These are phyloP conservation scores for Pestalotiopsis sp. DNA, from an alignment of 2,329 filamentous ascomycete genomes.

Conservation along the genomic window DNA sequence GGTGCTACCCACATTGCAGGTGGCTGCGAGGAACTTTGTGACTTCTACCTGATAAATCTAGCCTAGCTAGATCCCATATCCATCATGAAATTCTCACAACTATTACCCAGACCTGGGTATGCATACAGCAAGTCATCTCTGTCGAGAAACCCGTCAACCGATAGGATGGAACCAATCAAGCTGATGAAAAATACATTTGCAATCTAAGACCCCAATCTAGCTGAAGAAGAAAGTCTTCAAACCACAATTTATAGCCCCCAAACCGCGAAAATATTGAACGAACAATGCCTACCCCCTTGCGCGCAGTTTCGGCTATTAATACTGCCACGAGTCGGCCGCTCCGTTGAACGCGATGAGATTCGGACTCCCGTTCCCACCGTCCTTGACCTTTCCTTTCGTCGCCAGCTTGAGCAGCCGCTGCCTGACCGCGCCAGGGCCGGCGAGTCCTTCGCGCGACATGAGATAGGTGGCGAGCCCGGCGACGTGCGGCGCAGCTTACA, in stretches of 20 bases:
- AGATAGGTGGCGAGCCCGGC: constrained; percentile 28
- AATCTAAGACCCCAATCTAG: neutral
- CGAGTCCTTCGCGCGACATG: constrained; percentile 25
- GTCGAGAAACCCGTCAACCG: neutral
- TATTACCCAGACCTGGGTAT: neutral
- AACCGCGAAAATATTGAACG: neutral
- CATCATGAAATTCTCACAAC: neutral
- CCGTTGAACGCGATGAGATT: constrained; percentile 31
- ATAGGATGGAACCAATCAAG: no score
- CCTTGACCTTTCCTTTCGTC: constrained; percentile 23
- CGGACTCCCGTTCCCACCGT: constrained; percentile 21
- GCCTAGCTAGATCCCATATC: neutral
- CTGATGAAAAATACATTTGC: neutral
- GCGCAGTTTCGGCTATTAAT: neutral
- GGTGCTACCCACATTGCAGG: neutral
- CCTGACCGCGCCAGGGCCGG: constrained; percentile 17
- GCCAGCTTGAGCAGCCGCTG: constrained; percentile 21
- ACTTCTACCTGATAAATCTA: neutral
- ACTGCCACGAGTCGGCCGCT: neutral
- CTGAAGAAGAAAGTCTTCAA: neutral
- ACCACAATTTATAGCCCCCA: no score
- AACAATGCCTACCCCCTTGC: neutral
- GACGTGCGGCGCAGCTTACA: constrained; percentile 25
- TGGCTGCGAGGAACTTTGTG: neutral
- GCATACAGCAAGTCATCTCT: neutral